phyloP scores from a whole-genome alignment of 2,329 filamentous ascomycete species.

The Plenodomus biglobosus region DNA sequence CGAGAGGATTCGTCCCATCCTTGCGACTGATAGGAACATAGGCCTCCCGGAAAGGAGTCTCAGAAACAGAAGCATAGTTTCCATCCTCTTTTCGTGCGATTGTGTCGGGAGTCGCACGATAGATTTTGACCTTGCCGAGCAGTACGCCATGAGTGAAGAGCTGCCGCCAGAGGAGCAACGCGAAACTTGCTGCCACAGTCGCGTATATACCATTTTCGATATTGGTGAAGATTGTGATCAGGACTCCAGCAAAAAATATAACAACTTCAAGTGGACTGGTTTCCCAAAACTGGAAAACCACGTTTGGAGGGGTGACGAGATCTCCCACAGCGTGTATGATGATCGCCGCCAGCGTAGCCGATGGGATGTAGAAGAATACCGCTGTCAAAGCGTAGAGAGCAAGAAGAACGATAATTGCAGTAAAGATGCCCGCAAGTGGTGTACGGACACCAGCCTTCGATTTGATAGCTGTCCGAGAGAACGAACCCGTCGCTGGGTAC shows the following conservation, averaged over 20 bases:
- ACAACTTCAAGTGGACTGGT: slow-evolving; percentile 87
- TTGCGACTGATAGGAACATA: slow-evolving; percentile 74
- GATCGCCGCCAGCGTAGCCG: slow-evolving; percentile 76
- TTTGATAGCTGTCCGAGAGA: slow-evolving; percentile 95
- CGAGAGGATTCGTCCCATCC: slow-evolving; percentile 87
- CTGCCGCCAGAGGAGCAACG: slow-evolving; percentile 78
- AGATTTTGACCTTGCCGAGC: slow-evolving; percentile 73
- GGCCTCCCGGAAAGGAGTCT: slow-evolving; percentile 27
- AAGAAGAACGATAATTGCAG: slow-evolving; percentile 79
- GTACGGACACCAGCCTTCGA: slow-evolving; percentile 95
- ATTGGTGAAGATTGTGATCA: slow-evolving; percentile 82
- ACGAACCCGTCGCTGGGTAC: slow-evolving; percentile 92
- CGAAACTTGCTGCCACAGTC: slow-evolving; percentile 75
- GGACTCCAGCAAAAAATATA: slow-evolving; percentile 90
- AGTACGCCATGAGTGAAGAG: slow-evolving; percentile 82
- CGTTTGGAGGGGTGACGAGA: slow-evolving; percentile 86
- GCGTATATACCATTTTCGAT: slow-evolving; percentile 94
- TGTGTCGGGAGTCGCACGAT: slow-evolving; percentile 79
- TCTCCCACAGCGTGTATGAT: slow-evolving; percentile 97
- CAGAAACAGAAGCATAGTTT: slow-evolving; percentile 10
- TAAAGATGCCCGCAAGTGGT: slow-evolving; percentile 87
- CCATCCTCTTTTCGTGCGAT: slow-evolving; percentile 52
- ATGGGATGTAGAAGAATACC: slow-evolving; percentile 94
- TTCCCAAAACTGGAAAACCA: slow-evolving; percentile 92
- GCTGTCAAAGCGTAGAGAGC: slow-evolving; percentile 87